phyloP scores from a whole-genome alignment of 225 moss, liverwort and hornwort genomes.

The Rhytidiadelphus loreus region DNA sequence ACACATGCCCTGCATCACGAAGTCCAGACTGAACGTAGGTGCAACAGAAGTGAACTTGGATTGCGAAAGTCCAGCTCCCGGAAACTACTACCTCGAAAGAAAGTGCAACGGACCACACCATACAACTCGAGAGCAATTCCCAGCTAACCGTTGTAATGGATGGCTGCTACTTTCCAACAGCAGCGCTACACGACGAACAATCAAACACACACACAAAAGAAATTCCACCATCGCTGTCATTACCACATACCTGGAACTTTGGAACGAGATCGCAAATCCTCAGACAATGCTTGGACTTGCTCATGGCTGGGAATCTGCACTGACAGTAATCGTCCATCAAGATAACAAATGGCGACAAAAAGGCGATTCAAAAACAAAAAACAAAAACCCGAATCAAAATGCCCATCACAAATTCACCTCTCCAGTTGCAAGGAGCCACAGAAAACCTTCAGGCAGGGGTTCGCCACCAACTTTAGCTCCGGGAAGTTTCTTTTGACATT shows the following conservation, averaged over 20 bases:
- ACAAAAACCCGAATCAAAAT: not conserved
- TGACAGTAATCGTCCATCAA: not conserved
- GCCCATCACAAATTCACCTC: conserved; percentile 1
- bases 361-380: not conserved
- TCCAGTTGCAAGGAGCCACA: conserved; percentile 80
- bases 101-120: not conserved
- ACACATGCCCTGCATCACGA: conserved; percentile 25
- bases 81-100: not conserved
- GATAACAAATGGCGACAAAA: not conserved
- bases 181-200: not conserved
- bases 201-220: not conserved
- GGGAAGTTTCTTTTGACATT: conserved; percentile 63
- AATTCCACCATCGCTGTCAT: not conserved
- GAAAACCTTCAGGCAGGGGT: conserved; percentile 71
- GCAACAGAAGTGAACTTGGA: not conserved
- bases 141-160: not conserved
- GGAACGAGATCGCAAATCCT: conserved; percentile 53
- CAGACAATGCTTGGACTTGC: conserved; percentile 53
- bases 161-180: not conserved
- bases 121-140: not conserved
- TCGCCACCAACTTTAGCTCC: conserved; percentile 55
- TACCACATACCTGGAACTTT: conserved; percentile 36
- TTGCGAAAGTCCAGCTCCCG: not conserved
- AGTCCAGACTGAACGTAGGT: not conserved
- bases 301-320: conserved; percentile 48